Conservation (phyloP, 1,139 yeast species). For the Yamadazyma diddensiae region DNA sequence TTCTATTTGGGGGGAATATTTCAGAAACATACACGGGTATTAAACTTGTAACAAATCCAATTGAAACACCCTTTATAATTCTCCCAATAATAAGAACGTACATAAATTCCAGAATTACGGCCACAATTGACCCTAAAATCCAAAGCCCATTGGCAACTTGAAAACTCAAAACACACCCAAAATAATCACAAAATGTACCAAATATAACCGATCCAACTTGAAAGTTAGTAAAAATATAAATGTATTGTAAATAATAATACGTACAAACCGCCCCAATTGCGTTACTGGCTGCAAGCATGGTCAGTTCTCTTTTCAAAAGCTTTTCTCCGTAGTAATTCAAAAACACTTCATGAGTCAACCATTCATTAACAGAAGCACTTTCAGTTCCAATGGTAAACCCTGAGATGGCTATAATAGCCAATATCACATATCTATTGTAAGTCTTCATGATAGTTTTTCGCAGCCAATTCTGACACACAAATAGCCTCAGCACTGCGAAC, state of each 20-base stretch:
- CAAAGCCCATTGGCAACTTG: slow-evolving; percentile 27
- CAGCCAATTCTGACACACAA: slow-evolving; percentile 4
- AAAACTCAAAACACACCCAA: slow-evolving; percentile 27
- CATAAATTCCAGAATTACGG: slow-evolving; percentile 24
- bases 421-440: slow-evolving; percentile 16
- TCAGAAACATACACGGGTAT: slow-evolving; percentile 34
- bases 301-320: slow-evolving; percentile 23
- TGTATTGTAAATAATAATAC: slow-evolving; percentile 2
- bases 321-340: slow-evolving; percentile 23
- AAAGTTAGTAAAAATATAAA: slow-evolving; percentile 6
- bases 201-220: slow-evolving; percentile 31
- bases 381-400: slow-evolving; percentile 36
- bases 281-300: slow-evolving; percentile 26
- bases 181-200: slow-evolving; percentile 28
- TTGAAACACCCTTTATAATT: slow-evolving; percentile 28
- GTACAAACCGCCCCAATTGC: slow-evolving; percentile 25
- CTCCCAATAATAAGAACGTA: slow-evolving; percentile 27
- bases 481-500: background rate
- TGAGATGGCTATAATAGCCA: slow-evolving; percentile 21
- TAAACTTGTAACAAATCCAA: slow-evolving; percentile 30
- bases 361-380: slow-evolving; percentile 23
- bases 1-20: slow-evolving; percentile 20
- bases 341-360: slow-evolving; percentile 22
- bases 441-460: slow-evolving; percentile 14
- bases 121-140: slow-evolving; percentile 25